Evolutionary conservation across 495 filamentous ascomycete genomes (phyloP), one percentile per base, ranked within the genome.

Genomic region (Neurospora terricola): DNA sequence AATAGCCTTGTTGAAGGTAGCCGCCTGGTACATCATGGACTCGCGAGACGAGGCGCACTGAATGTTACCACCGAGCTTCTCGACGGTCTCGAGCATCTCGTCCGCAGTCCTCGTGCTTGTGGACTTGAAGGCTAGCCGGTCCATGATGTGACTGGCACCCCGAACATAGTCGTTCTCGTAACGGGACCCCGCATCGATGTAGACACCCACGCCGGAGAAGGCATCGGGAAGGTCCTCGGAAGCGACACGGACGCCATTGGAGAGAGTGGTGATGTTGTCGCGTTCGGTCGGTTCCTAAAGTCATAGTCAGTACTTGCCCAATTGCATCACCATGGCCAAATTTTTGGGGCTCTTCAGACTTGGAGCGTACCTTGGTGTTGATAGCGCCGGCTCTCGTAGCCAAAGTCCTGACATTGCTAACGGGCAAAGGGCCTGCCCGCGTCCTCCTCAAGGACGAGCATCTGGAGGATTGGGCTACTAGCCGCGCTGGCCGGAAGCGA

Each of bases 21-120:
- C 96, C 6, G 93, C 91, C 81, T 98, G 96, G 84, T 99, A 99
- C 96, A 99, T 98, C 79, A 99, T 88, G 27, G 94, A 93, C 80
- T 99, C 96, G 48, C 96, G 86, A 0, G 95, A 97, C 0, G 95
- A 98, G 40, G 93, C 94, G 80, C 96, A 98, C 83, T 98, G 94
- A 73, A 98, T 93, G 76, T 97, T 97, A 27, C 96, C 96, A 37
- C 96, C 96, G 7, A 99, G 85, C 3, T 88, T 90, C 80, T 98
- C 95, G 2, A 97, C 83, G 1, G 88, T 84, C 80, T 97, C 93
- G 4, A 97, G 82, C 90, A 98, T 97, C 75, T 96, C 84, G 81
- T 97, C 94, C 54, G 89, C 87, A 2, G 90, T 87, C 43, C 89
- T 90, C 8, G 82, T 83, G 40, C 86, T 86, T 1, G 96, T 98